Evolutionary conservation across 2,329 filamentous ascomycete species (phyloP).

Genomic region (Fusarium ambrosium): DNA sequence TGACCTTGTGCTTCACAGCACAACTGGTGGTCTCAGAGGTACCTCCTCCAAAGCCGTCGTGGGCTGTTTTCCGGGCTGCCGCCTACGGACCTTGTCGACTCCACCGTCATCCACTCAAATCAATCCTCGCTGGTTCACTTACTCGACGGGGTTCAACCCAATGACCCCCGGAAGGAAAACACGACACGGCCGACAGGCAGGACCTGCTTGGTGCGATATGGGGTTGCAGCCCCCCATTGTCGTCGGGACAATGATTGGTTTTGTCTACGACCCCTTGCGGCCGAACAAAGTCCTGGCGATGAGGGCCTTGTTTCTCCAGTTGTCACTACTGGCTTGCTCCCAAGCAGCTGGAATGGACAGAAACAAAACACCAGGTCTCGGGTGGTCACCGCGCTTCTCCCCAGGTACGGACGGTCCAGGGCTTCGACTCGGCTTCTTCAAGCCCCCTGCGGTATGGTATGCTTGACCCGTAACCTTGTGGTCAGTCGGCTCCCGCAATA

Average conservation of each 20-base stretch:
- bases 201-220: conserved; percentile 9
- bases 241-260: conserved; percentile 6
- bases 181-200: not conserved
- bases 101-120: conserved; percentile 33
- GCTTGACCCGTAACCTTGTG: conserved; percentile 20
- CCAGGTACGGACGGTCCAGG: conserved; percentile 20
- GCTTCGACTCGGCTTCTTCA: conserved; percentile 33
- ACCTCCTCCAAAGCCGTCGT: conserved; percentile 23
- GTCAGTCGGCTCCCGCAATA: conserved; percentile 12
- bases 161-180: not conserved
- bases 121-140: conserved; percentile 22
- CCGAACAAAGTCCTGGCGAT: conserved; percentile 16
- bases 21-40: conserved; percentile 26
- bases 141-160: conserved; percentile 11
- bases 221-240: conserved; percentile 2
- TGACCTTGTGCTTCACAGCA: conserved; percentile 29
- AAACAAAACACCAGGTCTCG: conserved; percentile 28
- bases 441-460: conserved; percentile 19
- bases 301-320: conserved; percentile 12
- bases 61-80: conserved; percentile 38
- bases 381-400: conserved; percentile 24
- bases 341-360: conserved; percentile 24
- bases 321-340: conserved; percentile 7
- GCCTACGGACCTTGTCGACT: conserved; percentile 24
- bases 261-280: not conserved